A percentile compares a stretch with the other conserved stretches of the same genome.
These are phyloP conservation scores for Puccinia triticina DNA, from an alignment of 1,284 basidiomycete species.

Conservation along the genomic window DNA sequence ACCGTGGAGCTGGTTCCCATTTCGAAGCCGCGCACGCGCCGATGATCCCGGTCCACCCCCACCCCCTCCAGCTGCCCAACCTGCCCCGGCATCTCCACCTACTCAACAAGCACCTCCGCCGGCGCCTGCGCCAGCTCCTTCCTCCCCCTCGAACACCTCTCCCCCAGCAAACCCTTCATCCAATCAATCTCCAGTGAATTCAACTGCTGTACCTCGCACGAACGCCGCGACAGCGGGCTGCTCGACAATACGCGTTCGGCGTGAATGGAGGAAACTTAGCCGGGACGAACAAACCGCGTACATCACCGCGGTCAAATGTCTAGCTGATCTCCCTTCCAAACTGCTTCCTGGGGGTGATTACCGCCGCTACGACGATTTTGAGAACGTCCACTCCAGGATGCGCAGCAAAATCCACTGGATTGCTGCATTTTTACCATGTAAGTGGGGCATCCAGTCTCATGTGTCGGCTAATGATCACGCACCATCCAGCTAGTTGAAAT, in stretches of 20 bases:
- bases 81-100: not conserved
- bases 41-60: not conserved
- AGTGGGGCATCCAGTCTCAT: not conserved
- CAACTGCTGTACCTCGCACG: not conserved
- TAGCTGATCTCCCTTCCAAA: constrained; percentile 30
- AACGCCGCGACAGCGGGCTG: not conserved
- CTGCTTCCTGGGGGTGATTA: constrained; percentile 33
- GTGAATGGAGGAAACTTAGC: constrained; percentile 40
- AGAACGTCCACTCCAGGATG: constrained; percentile 48
- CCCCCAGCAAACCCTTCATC: constrained; percentile 7
- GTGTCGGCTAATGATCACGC: not conserved
- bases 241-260: not conserved
- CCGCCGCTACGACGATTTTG: constrained; percentile 46
- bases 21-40: not conserved
- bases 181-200: not conserved
- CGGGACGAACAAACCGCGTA: constrained; percentile 26
- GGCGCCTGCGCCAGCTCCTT: not conserved
- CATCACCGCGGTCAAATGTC: constrained; percentile 43
- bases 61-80: not conserved
- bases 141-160: not conserved
- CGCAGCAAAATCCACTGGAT: constrained; percentile 47
- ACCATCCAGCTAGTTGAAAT: not conserved
- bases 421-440: constrained; percentile 39
- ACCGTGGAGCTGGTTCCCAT: not conserved
- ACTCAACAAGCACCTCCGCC: not conserved